Conservation (phyloP, 2,329 filamentous ascomycete genomes). For the Leptographium lundbergii region DNA sequence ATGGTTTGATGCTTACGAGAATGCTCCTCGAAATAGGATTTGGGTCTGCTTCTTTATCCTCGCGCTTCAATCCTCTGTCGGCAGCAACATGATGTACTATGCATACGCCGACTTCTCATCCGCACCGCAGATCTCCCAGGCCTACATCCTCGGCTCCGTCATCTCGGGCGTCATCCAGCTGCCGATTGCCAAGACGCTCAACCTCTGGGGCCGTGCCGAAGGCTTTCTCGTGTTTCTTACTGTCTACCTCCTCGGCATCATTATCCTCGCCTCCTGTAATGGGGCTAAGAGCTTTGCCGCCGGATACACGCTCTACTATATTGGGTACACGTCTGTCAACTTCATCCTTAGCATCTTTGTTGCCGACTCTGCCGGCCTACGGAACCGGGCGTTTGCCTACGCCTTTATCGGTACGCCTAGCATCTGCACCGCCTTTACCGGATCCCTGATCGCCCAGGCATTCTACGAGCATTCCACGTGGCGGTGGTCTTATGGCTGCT, state of each 20-base stretch:
- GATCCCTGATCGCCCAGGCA: slow-evolving; percentile 38
- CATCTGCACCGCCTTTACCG: slow-evolving; percentile 50
- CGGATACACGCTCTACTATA: slow-evolving; percentile 51
- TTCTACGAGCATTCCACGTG: slow-evolving; percentile 40
- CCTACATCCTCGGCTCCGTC: slow-evolving; percentile 38
- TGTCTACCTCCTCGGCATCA: slow-evolving; percentile 36
- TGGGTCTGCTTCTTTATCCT: slow-evolving; percentile 23
- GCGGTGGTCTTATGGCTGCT: slow-evolving; percentile 57
- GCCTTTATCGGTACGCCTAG: slow-evolving; percentile 52
- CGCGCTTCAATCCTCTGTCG: slow-evolving; percentile 14
- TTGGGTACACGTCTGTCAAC: slow-evolving; percentile 29
- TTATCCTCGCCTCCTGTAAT: slow-evolving; percentile 52
- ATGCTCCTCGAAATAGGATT: slow-evolving; percentile 12
- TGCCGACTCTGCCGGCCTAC: slow-evolving; percentile 51
- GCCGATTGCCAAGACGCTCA: slow-evolving; percentile 52
- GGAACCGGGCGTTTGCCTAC: slow-evolving; percentile 51
- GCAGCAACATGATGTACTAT: slow-evolving; percentile 29
- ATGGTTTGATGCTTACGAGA: too few relatives aligned
- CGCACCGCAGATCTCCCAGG: slow-evolving; percentile 41
- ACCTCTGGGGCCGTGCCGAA: slow-evolving; percentile 54
- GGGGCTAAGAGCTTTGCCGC: slow-evolving; percentile 49
- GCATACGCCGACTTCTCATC: slow-evolving; percentile 36
- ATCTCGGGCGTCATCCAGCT: slow-evolving; percentile 48
- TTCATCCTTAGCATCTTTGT: slow-evolving; percentile 43
- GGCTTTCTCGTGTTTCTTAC: slow-evolving; percentile 42